phyloP scores from a whole-genome alignment of 2,329 filamentous ascomycete species.

The Dactylonectria estremocensis region DNA sequence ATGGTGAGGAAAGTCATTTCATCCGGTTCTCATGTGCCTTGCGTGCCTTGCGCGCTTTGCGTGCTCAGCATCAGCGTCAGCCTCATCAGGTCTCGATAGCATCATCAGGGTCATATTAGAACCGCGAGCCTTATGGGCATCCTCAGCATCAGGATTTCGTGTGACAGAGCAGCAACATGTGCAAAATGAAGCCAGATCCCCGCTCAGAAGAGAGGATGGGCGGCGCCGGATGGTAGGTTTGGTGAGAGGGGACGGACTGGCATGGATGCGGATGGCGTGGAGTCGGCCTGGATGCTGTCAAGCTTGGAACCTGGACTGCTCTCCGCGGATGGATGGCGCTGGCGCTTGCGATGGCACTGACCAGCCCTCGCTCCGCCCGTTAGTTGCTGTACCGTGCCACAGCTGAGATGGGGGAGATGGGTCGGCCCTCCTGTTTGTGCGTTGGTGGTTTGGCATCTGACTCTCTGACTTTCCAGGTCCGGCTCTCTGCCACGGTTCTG shows the following conservation, averaged over 20 bases:
- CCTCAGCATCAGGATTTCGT: background rate
- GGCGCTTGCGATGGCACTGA: background rate
- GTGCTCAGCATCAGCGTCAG: background rate
- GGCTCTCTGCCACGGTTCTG: background rate
- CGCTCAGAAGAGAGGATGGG: background rate
- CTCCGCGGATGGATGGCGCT: background rate
- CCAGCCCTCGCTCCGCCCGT: background rate
- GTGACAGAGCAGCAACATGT: background rate
- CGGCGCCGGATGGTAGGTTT: background rate
- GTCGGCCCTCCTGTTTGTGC: background rate
- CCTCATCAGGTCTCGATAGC: background rate
- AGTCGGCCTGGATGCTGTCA: slow-evolving; percentile 13
- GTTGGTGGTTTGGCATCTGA: background rate
- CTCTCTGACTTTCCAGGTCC: background rate
- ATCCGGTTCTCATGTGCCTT: background rate
- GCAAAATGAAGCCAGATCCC: background rate
- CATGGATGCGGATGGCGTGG: slow-evolving; percentile 23
- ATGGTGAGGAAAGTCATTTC: background rate
- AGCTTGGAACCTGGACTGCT: slow-evolving; percentile 17
- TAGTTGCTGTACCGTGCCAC: background rate
- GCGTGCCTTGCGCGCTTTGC: background rate
- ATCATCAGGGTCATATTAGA: too few species aligned
- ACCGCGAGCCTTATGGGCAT: background rate
- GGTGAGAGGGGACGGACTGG: slow-evolving; percentile 16
- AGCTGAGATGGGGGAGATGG: background rate